Conservation (phyloP, 2,329 filamentous ascomycete genomes). For the Cryphonectria naterciae region DNA sequence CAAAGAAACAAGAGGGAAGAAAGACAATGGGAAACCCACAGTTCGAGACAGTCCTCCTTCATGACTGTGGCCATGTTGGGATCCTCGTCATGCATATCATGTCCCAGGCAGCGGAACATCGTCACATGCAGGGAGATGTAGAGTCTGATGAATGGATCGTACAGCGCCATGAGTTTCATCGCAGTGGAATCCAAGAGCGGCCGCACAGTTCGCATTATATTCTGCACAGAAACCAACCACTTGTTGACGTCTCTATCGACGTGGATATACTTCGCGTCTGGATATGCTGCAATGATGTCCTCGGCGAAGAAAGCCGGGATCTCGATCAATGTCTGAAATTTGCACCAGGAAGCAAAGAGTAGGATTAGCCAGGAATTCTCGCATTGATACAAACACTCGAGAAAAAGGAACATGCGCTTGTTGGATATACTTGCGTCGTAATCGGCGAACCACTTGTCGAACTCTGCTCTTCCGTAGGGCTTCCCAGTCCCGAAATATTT, state of each 20-base stretch:
- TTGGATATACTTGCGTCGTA: conserved; percentile 38
- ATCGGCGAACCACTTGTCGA: conserved; percentile 46
- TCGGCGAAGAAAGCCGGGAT: conserved; percentile 40
- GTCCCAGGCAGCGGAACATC: conserved; percentile 21
- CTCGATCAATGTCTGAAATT: conserved; percentile 35
- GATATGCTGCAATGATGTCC: conserved; percentile 38
- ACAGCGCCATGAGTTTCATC: conserved; percentile 15
- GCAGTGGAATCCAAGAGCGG: conserved; percentile 13
- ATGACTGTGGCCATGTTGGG: not conserved
- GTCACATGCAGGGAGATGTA: conserved; percentile 35
- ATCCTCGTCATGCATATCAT: not conserved
- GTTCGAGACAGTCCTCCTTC: conserved; percentile 1
- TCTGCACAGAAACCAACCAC: conserved; percentile 33
- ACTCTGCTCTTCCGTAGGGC: conserved; percentile 42
- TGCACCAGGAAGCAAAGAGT: not conserved
- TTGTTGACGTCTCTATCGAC: conserved; percentile 41
- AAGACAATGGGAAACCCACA: not conserved
- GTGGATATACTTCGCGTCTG: conserved; percentile 43
- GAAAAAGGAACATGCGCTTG: not conserved
- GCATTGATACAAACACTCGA: not conserved
- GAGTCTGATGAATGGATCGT: conserved; percentile 13
- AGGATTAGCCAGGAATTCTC: not conserved
- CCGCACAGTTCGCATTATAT: not conserved
- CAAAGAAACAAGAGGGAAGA: not conserved
- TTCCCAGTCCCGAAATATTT: conserved; percentile 37